phyloP scores from a whole-genome alignment of 257 asterid species.

The Solanum chmielewskii region DNA sequence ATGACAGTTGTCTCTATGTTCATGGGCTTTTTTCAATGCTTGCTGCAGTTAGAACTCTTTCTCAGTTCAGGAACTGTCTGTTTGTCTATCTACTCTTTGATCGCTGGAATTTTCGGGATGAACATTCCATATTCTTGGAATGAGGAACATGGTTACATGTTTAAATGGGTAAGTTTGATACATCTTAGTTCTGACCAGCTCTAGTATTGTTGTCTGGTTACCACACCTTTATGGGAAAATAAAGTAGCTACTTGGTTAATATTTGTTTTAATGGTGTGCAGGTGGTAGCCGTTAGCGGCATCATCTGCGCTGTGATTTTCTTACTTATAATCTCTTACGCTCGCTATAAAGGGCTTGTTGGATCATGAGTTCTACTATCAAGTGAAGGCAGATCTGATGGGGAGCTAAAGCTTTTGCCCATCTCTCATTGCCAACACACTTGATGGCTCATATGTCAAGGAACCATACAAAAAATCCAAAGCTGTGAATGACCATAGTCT shows the following conservation, averaged over 20 bases:
- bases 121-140: slow-evolving; percentile 90
- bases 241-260: not conserved
- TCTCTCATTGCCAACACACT: not conserved
- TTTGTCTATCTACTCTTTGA: slow-evolving; percentile 44
- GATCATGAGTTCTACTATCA: slow-evolving; percentile 29
- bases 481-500: not conserved
- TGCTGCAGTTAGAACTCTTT: slow-evolving; percentile 74
- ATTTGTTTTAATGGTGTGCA: slow-evolving; percentile 8
- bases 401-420: not conserved
- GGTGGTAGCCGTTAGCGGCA: slow-evolving; percentile 38
- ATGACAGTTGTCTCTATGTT: not conserved
- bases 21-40: not conserved
- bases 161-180: slow-evolving; percentile 65
- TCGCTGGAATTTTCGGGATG: slow-evolving; percentile 81
- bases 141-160: slow-evolving; percentile 37
- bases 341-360: slow-evolving; percentile 68
- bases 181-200: not conserved
- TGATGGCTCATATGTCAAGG: not conserved
- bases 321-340: slow-evolving; percentile 49
- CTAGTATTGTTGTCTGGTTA: not conserved
- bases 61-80: slow-evolving; percentile 76
- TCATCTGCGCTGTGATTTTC: slow-evolving; percentile 21
- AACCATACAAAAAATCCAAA: not conserved
- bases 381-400: not conserved
- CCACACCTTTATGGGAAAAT: not conserved